Evolutionary conservation across 2,329 filamentous ascomycete species (phyloP).

Genomic region (Aureobasidium sp.): DNA sequence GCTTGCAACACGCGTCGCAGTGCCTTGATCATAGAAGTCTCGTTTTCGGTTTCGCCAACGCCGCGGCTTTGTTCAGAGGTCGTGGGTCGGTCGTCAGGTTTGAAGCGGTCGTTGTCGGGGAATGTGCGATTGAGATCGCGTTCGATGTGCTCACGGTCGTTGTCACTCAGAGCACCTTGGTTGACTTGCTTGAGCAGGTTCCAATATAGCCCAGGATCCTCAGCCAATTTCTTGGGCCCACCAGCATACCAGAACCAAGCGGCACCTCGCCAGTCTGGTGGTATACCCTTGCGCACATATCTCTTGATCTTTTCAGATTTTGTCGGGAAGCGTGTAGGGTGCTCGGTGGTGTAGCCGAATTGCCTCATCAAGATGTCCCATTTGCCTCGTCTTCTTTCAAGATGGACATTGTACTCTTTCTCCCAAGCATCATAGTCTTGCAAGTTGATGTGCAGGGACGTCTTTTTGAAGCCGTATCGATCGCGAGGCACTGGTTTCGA

Average conservation of each 20-base stretch:
- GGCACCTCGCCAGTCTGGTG: slow-evolving; percentile 86
- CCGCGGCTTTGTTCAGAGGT: slow-evolving; percentile 18
- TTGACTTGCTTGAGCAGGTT: slow-evolving; percentile 60
- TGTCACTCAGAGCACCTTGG: slow-evolving; percentile 51
- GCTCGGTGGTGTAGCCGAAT: slow-evolving; percentile 46
- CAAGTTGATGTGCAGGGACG: slow-evolving; percentile 63
- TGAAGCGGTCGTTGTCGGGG: slow-evolving; percentile 87
- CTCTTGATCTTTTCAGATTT: slow-evolving; percentile 77
- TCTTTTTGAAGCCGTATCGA: slow-evolving; percentile 87
- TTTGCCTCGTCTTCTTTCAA: slow-evolving; percentile 67
- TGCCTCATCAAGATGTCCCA: slow-evolving; percentile 56
- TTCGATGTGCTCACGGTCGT: slow-evolving; percentile 85
- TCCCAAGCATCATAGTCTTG: slow-evolving; percentile 60
- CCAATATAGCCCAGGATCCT: slow-evolving; percentile 69
- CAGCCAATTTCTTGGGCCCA: slow-evolving; percentile 68
- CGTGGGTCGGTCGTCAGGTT: slow-evolving; percentile 46
- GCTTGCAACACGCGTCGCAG: slow-evolving; percentile 80
- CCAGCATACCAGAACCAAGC: slow-evolving; percentile 97
- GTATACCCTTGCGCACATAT: slow-evolving; percentile 87
- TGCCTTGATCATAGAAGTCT: slow-evolving; percentile 71
- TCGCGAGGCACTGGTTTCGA: slow-evolving; percentile 48
- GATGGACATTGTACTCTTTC: slow-evolving; percentile 62
- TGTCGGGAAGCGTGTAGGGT: slow-evolving; percentile 69
- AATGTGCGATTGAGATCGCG: slow-evolving; percentile 90
- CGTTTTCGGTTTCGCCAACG: slow-evolving; percentile 31